Conservation (phyloP, 768 basidiomycete species). For the Pisolithus orientalis region DNA sequence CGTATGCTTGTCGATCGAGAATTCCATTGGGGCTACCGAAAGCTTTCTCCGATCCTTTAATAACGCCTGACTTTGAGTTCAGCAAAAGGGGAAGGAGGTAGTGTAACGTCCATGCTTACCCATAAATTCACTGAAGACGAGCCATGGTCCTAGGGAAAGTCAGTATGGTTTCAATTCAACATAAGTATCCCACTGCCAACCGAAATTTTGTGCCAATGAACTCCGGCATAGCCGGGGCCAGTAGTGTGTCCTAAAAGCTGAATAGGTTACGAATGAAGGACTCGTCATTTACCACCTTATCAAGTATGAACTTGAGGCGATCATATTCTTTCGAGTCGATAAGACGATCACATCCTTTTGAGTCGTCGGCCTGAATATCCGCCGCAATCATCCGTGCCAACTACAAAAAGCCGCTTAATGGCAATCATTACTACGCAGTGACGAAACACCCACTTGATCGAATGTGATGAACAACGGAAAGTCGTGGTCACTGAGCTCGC, state of each 20-base stretch:
- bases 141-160: conserved; percentile 43
- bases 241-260: conserved; percentile 42
- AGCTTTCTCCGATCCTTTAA: conserved; percentile 59
- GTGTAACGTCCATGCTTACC: conserved; percentile 31
- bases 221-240: conserved; percentile 42
- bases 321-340: too few species aligned
- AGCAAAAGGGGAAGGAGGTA: neutral
- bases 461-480: conserved; percentile 70
- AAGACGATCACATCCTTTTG: neutral
- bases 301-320: conserved; percentile 8
- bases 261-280: conserved; percentile 36
- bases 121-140: conserved; percentile 62
- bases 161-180: neutral
- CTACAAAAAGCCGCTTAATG: conserved; percentile 3
- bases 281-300: conserved; percentile 9
- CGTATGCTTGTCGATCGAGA: conserved; percentile 42
- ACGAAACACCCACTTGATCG: conserved; percentile 39
- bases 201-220: too few species aligned
- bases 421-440: neutral
- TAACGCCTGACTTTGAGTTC: conserved; percentile 36
- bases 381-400: conserved; percentile 21
- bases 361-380: conserved; percentile 9
- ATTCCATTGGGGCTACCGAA: conserved; percentile 28
- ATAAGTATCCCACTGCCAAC: too few species aligned
- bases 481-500: conserved; percentile 48